These are phyloP conservation scores for Sambucus nigra DNA, from an alignment of 129 eudicot species.

Conservation along the genomic window DNA sequence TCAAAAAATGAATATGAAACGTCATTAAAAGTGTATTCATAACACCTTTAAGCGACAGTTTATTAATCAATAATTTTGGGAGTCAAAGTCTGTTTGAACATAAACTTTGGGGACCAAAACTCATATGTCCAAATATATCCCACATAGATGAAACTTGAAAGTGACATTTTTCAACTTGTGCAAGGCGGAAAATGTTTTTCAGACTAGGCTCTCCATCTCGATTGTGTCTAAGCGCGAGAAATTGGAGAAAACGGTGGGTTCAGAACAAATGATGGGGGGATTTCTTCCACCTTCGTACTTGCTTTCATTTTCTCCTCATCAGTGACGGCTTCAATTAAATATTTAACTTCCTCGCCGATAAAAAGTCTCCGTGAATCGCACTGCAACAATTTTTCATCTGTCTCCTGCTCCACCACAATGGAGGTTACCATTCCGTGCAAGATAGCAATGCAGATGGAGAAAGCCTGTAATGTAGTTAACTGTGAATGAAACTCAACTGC, in stretches of 20 bases:
- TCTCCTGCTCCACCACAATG: conserved; percentile 27
- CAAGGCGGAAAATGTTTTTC: no score
- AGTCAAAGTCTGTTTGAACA: no score
- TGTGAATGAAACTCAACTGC: conserved; percentile 70
- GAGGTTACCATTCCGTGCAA: conserved; percentile 64
- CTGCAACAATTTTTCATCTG: conserved; percentile 34
- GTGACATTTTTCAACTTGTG: no score
- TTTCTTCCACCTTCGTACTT: conserved; percentile 29
- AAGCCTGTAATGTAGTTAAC: conserved; percentile 68
- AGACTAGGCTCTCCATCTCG: no score
- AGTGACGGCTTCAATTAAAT: conserved; percentile 38
- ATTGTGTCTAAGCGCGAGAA: conserved; percentile 39
- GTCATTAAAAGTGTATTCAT: no score
- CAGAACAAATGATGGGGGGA: conserved; percentile 45
- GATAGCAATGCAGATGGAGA: conserved; percentile 70
- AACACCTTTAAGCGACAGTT: no score
- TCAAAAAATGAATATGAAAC: no score
- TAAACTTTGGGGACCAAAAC: no score
- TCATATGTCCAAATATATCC: background rate
- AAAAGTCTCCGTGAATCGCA: conserved; percentile 57
- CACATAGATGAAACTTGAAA: background rate
- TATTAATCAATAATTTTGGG: no score
- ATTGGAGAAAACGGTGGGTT: conserved; percentile 90
- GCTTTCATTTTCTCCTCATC: conserved; percentile 52
- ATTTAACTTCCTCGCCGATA: conserved; percentile 63